Conservation (phyloP, 192 early-diverging fungal genomes). For the Linnemannia hyalina region DNA sequence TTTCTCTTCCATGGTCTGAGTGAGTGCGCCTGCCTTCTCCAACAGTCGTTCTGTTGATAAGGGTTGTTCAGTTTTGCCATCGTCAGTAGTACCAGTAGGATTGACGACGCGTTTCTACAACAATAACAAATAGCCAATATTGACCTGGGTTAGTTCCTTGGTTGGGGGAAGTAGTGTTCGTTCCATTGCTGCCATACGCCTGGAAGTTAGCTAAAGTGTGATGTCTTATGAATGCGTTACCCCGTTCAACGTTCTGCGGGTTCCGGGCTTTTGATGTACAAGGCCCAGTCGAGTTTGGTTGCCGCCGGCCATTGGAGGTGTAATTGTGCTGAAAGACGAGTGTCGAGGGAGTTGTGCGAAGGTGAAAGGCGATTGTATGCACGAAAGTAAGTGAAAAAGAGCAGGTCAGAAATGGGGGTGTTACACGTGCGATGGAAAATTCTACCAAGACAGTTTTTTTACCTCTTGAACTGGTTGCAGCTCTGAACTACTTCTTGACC, state of each 20-base stretch:
- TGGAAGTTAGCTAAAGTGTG: background rate
- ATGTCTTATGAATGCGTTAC: constrained; percentile 3
- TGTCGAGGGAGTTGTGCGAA: background rate
- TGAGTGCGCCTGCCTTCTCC: constrained; percentile 1
- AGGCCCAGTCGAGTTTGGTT: constrained; percentile 43
- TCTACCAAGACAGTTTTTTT: constrained; percentile 1
- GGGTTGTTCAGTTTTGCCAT: background rate
- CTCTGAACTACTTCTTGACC: background rate
- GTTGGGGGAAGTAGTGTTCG: background rate
- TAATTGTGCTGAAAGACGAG: background rate
- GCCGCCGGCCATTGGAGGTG: constrained; percentile 9
- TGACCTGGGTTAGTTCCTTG: background rate
- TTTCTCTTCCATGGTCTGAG: constrained; percentile 39
- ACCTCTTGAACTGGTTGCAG: background rate
- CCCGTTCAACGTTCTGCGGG: constrained; percentile 5
- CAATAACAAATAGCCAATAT: background rate
- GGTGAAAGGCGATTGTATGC: background rate
- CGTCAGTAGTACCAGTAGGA: background rate
- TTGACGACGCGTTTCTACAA: constrained; percentile 12
- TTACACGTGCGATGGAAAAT: background rate
- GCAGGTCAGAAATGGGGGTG: background rate
- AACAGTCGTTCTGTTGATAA: constrained; percentile 17
- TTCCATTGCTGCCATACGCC: no score
- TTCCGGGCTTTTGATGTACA: constrained; percentile 33
- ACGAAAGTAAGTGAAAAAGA: background rate